Evolutionary conservation across 495 filamentous ascomycete species (phyloP).

Genomic region (Baudoinia panamericana): DNA sequence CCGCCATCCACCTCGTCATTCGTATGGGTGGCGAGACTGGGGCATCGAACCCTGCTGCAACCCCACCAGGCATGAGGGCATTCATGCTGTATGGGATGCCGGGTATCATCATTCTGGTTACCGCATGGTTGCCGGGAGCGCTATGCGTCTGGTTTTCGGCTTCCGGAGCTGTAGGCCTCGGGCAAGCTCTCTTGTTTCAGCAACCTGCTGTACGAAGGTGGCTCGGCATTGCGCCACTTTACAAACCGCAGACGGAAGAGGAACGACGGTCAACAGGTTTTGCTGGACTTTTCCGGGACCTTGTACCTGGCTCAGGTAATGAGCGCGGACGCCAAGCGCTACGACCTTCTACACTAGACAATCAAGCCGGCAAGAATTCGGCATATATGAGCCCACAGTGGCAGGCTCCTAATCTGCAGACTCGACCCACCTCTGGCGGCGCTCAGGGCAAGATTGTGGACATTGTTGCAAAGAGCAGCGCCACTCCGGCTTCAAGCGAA

Average conservation of each 20-base stretch:
- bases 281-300: no score
- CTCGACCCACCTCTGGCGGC: no score
- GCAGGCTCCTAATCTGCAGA: background rate
- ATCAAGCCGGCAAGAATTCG: no score
- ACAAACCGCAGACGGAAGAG: constrained; percentile 9
- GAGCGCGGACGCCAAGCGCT: no score
- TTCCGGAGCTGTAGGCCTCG: constrained; percentile 40
- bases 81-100: constrained; percentile 47
- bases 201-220: constrained; percentile 35
- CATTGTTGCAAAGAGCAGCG: no score
- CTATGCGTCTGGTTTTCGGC: constrained; percentile 61
- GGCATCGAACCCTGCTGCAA: constrained; percentile 14
- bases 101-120: constrained; percentile 46
- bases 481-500: no score
- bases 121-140: constrained; percentile 49
- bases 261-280: no score
- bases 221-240: constrained; percentile 41
- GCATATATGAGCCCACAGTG: no score
- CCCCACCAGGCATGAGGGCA: constrained; percentile 35
- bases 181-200: constrained; percentile 46
- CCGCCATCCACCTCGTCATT: constrained; percentile 9
- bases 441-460: no score
- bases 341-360: no score
- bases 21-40: constrained; percentile 41
- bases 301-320: no score